Conservation (phyloP, 495 filamentous ascomycete species). For the Aspergillus nidulans region DNA sequence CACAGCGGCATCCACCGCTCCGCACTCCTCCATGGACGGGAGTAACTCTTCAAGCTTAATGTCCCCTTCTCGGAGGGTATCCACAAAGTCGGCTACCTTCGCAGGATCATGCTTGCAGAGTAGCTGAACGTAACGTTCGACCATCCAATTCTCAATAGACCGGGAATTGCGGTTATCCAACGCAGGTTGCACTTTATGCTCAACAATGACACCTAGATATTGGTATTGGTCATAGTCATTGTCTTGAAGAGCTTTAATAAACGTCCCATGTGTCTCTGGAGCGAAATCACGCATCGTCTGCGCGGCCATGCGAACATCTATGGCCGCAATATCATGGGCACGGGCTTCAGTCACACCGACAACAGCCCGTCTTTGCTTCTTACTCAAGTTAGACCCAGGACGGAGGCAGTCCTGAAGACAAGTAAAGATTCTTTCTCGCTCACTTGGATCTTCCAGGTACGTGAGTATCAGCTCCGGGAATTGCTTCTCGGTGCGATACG, state of each 20-base stretch:
- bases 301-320: slow-evolving; percentile 67
- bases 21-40: slow-evolving; percentile 81
- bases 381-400: slow-evolving; percentile 61
- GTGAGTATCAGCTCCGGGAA: slow-evolving; percentile 73
- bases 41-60: slow-evolving; percentile 77
- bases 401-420: slow-evolving; percentile 78
- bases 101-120: slow-evolving; percentile 79
- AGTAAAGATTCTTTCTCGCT: slow-evolving; percentile 67
- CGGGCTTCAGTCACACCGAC: slow-evolving; percentile 65
- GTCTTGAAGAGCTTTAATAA: slow-evolving; percentile 61
- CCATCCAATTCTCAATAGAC: slow-evolving; percentile 47
- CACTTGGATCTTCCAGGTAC: slow-evolving; percentile 81
- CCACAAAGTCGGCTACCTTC: slow-evolving; percentile 83
- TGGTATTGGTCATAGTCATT: slow-evolving; percentile 64
- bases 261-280: slow-evolving; percentile 64
- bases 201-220: slow-evolving; percentile 75
- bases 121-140: slow-evolving; percentile 83
- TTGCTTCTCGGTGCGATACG: slow-evolving; percentile 75
- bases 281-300: slow-evolving; percentile 62
- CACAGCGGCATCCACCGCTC: slow-evolving; percentile 89
- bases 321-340: slow-evolving; percentile 61
- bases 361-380: slow-evolving; percentile 73
- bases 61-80: slow-evolving; percentile 71
- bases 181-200: slow-evolving; percentile 54
- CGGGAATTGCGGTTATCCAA: slow-evolving; percentile 32